A percentile compares a stretch with the other conserved stretches of the same genome.
phyloP scores from a whole-genome alignment of 768 basidiomycete species.

The Pisolithus microcarpus region DNA sequence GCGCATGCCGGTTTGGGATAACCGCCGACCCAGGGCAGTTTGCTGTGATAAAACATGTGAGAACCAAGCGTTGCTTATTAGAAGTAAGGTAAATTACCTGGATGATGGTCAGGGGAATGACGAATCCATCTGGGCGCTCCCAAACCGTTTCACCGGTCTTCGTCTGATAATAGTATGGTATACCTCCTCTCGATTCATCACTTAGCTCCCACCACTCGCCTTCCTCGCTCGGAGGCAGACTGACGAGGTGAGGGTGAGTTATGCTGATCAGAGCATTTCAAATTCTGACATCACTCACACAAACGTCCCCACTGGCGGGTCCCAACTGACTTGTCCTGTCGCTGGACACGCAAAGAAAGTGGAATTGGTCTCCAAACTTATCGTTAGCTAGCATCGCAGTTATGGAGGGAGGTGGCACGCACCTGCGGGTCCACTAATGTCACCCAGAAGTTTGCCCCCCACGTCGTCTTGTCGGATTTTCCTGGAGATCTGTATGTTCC shows the following conservation, averaged over 20 bases:
- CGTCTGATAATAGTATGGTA: slow-evolving; percentile 93
- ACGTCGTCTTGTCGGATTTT: slow-evolving; percentile 43
- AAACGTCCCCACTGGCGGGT: slow-evolving; percentile 83
- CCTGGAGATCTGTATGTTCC: slow-evolving; percentile 10
- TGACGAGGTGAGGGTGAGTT: slow-evolving; percentile 20
- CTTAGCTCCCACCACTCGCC: slow-evolving; percentile 97
- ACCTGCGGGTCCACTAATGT: slow-evolving; percentile 89
- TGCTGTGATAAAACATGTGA: slow-evolving; percentile 37
- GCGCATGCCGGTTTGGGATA: slow-evolving; percentile 48
- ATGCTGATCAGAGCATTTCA: slow-evolving; percentile 10
- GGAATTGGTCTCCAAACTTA: slow-evolving; percentile 38
- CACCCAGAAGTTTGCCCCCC: slow-evolving; percentile 94
- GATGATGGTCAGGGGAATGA: slow-evolving; percentile 84
- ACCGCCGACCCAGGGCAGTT: slow-evolving; percentile 61
- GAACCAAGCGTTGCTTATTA: neutral
- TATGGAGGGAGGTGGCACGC: slow-evolving; percentile 21
- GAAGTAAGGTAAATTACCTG: slow-evolving; percentile 46
- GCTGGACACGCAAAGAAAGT: slow-evolving; percentile 92
- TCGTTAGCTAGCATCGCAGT: slow-evolving; percentile 7
- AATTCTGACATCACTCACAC: slow-evolving; percentile 48
- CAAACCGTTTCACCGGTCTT: slow-evolving; percentile 87
- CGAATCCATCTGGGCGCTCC: slow-evolving; percentile 84
- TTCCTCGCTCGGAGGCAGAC: slow-evolving; percentile 72
- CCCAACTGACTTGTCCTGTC: slow-evolving; percentile 90
- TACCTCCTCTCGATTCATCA: slow-evolving; percentile 75